These are phyloP conservation scores for cucumber (Cucumis sativus) DNA, from an alignment of 306 rosid genomes.

Conservation along the genomic window DNA sequence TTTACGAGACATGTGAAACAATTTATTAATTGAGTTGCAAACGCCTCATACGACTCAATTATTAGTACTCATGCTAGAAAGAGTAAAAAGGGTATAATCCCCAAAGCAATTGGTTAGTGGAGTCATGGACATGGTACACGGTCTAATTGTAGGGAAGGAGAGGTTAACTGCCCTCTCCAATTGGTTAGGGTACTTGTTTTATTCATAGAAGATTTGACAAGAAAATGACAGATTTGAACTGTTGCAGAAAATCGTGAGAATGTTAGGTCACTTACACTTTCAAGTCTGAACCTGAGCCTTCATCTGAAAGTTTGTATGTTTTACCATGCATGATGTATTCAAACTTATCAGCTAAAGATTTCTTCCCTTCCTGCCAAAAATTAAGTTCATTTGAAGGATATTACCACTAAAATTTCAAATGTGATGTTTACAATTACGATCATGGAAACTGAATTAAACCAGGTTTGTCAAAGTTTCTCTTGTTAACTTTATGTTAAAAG, in stretches of 20 bases:
- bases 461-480: neutral
- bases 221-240: neutral
- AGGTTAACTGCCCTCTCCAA: neutral
- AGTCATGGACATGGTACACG: too few relatives aligned
- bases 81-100: too few relatives aligned
- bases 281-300: constrained; percentile 23
- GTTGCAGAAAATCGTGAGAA: neutral
- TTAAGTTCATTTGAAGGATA: constrained; percentile 5
- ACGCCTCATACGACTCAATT: neutral
- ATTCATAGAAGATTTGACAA: neutral
- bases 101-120: too few relatives aligned
- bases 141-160: too few relatives aligned
- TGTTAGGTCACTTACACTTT: constrained; percentile 46
- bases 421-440: neutral
- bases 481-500: neutral
- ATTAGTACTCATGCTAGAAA: neutral
- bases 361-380: constrained; percentile 48
- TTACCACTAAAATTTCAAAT: neutral
- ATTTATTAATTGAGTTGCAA: neutral
- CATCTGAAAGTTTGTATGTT: constrained; percentile 43
- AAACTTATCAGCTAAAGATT: constrained; percentile 74
- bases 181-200: neutral
- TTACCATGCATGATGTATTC: constrained; percentile 85
- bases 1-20: neutral
- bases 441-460: neutral